phyloP scores from a whole-genome alignment of 352 stramenopile species.

The Phytopythium litorale region DNA sequence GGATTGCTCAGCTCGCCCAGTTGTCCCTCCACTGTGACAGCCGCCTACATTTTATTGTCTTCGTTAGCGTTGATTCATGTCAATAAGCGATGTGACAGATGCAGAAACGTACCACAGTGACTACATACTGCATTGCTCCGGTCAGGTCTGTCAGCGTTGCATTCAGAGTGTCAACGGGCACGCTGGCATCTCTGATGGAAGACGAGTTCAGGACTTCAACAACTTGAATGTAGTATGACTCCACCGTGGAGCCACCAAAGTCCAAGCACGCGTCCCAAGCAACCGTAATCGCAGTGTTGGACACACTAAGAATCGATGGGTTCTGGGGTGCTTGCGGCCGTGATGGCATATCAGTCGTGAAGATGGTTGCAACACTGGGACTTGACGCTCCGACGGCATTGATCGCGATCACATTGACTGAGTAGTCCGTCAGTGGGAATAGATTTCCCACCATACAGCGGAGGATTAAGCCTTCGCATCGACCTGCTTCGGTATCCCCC shows the following conservation, averaged over 20 bases:
- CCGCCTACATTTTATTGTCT: slow-evolving; percentile 13
- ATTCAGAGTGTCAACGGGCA: slow-evolving; percentile 17
- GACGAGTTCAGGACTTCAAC: slow-evolving; percentile 7
- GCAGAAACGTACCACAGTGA: slow-evolving; percentile 33
- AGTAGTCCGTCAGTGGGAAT: slow-evolving; percentile 43
- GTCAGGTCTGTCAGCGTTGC: slow-evolving; percentile 20
- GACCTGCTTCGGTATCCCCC: slow-evolving; percentile 14
- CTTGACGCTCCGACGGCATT: slow-evolving; percentile 36
- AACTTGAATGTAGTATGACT: slow-evolving; percentile 32
- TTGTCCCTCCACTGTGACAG: slow-evolving; percentile 20
- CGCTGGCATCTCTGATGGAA: slow-evolving; percentile 1
- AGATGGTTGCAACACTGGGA: slow-evolving; percentile 12
- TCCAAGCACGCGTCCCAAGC: slow-evolving; percentile 36
- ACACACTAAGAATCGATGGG: slow-evolving; percentile 12
- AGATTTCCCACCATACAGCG: slow-evolving; percentile 32
- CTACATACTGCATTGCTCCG: slow-evolving; percentile 29
- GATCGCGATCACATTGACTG: slow-evolving; percentile 22
- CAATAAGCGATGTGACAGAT: not conserved
- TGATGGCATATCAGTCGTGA: slow-evolving; percentile 24
- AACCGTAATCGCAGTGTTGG: slow-evolving; percentile 19
- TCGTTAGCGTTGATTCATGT: not conserved
- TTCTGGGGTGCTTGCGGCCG: slow-evolving; percentile 27
- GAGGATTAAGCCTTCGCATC: slow-evolving; percentile 40
- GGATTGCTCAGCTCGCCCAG: slow-evolving; percentile 28
- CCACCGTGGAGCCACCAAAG: slow-evolving; percentile 39